Evolutionary conservation across 106 monocot genomes (phyloP).

Genomic region (Apostasia ramifera): DNA sequence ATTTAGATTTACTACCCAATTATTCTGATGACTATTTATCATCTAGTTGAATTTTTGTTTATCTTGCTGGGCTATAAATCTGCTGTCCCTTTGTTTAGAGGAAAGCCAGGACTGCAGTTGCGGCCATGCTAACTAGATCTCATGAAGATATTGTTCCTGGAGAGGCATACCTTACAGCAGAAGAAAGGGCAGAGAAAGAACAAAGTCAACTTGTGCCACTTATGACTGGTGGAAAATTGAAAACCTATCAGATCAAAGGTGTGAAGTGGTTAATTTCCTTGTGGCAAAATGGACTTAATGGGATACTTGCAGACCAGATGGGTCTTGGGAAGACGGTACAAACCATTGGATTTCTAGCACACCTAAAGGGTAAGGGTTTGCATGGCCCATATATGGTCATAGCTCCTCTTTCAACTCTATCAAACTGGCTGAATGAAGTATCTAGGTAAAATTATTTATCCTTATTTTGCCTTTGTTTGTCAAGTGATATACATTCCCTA

Average conservation of each 20-base stretch:
- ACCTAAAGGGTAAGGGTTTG: conserved; percentile 87
- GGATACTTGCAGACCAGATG: conserved; percentile 98
- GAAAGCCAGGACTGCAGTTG: conserved; percentile 86
- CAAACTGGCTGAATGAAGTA: conserved; percentile 89
- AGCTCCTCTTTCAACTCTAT: conserved; percentile 95
- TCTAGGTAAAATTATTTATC: conserved; percentile 41
- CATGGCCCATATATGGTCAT: conserved; percentile 87
- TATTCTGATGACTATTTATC: too few relatives aligned
- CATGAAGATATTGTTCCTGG: conserved; percentile 40
- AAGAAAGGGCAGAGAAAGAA: conserved; percentile 66
- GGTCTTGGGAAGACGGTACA: conserved; percentile 97
- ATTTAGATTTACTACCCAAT: too few relatives aligned
- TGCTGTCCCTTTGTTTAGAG: conserved; percentile 15
- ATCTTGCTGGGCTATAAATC: too few relatives aligned
- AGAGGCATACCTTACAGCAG: conserved; percentile 63
- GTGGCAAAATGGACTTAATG: conserved; percentile 99
- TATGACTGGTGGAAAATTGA: conserved; percentile 90
- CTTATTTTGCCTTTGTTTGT: neutral
- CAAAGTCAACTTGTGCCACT: conserved; percentile 82
- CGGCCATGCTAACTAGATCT: conserved; percentile 79
- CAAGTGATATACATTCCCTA: neutral
- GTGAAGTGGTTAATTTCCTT: conserved; percentile 95
- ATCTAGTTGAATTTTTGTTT: too few relatives aligned
- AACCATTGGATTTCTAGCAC: conserved; percentile 93
- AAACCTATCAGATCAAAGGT: conserved; percentile 87